Evolutionary conservation across 352 stramenopile species (phyloP).

Genomic region (Pythium sp.): DNA sequence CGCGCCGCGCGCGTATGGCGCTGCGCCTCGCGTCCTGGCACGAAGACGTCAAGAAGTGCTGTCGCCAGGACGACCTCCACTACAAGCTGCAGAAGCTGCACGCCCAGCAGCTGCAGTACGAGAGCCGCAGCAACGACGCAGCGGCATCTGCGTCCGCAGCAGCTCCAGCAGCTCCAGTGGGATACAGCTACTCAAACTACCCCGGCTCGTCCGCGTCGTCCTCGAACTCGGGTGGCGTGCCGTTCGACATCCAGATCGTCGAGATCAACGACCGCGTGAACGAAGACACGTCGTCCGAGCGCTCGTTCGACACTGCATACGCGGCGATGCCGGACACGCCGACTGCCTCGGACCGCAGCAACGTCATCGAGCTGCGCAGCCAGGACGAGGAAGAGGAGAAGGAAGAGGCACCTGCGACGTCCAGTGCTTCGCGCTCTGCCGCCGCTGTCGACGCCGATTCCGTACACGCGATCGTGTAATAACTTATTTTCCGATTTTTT

Average conservation of each 20-base stretch:
- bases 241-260: constrained; percentile 44
- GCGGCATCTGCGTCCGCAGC: constrained; percentile 13
- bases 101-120: constrained; percentile 11
- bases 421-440: not conserved
- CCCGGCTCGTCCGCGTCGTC: constrained; percentile 4
- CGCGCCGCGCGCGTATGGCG: constrained; percentile 40
- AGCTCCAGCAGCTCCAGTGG: constrained; percentile 14
- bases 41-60: constrained; percentile 52
- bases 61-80: constrained; percentile 37
- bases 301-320: constrained; percentile 13
- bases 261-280: constrained; percentile 39
- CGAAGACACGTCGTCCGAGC: constrained; percentile 19
- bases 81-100: constrained; percentile 59
- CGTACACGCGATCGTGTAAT: constrained; percentile 11
- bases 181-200: constrained; percentile 2
- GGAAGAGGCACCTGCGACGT: not conserved
- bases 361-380: constrained; percentile 10
- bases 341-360: not conserved
- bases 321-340: constrained; percentile 13
- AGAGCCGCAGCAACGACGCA: constrained; percentile 14
- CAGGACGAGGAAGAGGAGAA: constrained; percentile 21
- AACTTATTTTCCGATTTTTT: not conserved
- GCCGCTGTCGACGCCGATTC: not conserved
- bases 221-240: constrained; percentile 21
- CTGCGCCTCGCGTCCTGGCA: constrained; percentile 58